A percentile compares a stretch with the other conserved stretches of the same genome.
phyloP scores from a whole-genome alignment of 345 rosid species.

The Bruguiera gymnorhiza region DNA sequence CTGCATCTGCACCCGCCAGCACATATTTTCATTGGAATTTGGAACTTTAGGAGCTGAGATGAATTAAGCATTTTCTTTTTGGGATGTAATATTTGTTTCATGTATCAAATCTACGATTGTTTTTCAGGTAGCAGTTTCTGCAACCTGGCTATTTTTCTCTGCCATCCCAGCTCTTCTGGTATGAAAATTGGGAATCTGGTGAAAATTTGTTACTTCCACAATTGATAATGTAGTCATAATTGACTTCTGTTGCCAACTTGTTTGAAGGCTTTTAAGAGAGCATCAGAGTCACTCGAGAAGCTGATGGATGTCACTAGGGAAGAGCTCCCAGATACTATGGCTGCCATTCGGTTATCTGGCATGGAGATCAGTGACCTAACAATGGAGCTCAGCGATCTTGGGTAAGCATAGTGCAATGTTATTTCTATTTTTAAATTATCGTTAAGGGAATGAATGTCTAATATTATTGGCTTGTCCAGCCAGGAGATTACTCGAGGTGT shows the following conservation, averaged over 20 bases:
- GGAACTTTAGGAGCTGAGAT: background rate
- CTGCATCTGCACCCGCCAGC: too few species aligned
- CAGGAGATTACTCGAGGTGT: constrained; percentile 86
- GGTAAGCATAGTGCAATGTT: constrained; percentile 38
- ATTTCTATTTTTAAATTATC: too few species aligned
- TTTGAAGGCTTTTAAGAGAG: constrained; percentile 71
- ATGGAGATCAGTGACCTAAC: constrained; percentile 96
- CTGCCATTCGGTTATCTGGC: constrained; percentile 79
- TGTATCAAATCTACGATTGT: background rate
- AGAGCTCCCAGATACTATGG: constrained; percentile 94
- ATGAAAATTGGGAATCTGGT: constrained; percentile 3
- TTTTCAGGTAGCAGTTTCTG: constrained; percentile 70
- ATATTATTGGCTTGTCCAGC: constrained; percentile 29
- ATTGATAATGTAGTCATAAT: background rate
- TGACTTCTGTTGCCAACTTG: background rate
- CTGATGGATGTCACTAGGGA: constrained; percentile 82
- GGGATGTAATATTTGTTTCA: background rate
- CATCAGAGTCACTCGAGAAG: constrained; percentile 83
- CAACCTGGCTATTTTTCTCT: constrained; percentile 77
- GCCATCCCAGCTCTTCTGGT: constrained; percentile 92
- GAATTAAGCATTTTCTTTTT: background rate
- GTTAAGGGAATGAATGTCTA: background rate
- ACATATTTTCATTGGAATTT: too few species aligned
- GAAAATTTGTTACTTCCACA: background rate
- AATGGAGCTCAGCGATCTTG: constrained; percentile 84